Conservation (phyloP, 129 eudicot genomes). For the Rutidosis leptorrhynchoides region DNA sequence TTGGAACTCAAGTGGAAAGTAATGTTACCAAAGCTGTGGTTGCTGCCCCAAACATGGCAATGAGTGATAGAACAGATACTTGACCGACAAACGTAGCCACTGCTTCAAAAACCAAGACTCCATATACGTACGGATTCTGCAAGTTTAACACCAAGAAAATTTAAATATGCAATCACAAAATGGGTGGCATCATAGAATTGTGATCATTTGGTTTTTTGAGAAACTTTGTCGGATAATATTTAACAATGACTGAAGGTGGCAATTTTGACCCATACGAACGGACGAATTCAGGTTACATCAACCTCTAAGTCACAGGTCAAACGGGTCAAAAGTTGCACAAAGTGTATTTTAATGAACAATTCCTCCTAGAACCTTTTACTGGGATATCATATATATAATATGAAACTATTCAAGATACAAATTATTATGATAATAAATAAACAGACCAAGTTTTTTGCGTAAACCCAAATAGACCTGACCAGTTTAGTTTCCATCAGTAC, state of each 20-base stretch:
- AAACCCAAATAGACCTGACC: neutral
- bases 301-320: neutral
- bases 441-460: neutral
- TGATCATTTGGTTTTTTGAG: conserved; percentile 7
- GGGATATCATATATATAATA: too few relatives aligned
- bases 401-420: neutral
- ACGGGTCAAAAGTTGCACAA: neutral
- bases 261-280: neutral
- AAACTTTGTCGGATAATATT: conserved; percentile 6
- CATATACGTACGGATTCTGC: conserved; percentile 88
- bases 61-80: conserved; percentile 85
- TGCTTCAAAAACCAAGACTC: conserved; percentile 81
- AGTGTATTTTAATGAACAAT: neutral
- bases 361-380: neutral
- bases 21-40: conserved; percentile 75
- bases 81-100: conserved; percentile 84
- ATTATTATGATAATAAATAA: neutral
- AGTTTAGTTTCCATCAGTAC: neutral
- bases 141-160: conserved; percentile 5
- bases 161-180: conserved; percentile 15
- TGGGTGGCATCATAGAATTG: neutral
- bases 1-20: neutral
- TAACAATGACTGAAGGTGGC: neutral
- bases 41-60: conserved; percentile 86
- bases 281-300: neutral